These are phyloP conservation scores for Aspergillus leporis DNA, from an alignment of 495 filamentous ascomycete genomes.

Conservation along the genomic window DNA sequence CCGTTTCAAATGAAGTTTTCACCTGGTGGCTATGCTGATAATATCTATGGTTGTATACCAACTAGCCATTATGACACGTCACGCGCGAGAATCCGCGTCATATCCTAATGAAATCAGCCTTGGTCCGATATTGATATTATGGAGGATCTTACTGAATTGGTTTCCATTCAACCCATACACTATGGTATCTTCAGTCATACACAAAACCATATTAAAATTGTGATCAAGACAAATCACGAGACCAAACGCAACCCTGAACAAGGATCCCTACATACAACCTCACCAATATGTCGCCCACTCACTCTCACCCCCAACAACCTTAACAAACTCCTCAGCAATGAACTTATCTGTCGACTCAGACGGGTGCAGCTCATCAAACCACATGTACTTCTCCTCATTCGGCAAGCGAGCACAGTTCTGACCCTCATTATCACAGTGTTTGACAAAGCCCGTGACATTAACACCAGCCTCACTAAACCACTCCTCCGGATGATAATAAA, in stretches of 20 bases:
- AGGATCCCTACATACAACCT: background rate
- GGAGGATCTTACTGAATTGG: too few relatives aligned
- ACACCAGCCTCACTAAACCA: constrained; percentile 59
- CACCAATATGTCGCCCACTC: constrained; percentile 57
- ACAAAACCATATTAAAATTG: background rate
- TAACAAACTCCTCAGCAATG: constrained; percentile 61
- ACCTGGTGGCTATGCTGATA: background rate
- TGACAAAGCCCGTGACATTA: constrained; percentile 60
- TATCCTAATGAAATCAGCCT: too few relatives aligned
- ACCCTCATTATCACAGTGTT: constrained; percentile 50
- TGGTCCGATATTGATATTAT: too few relatives aligned
- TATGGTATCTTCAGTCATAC: too few relatives aligned
- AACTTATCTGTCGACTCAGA: constrained; percentile 54
- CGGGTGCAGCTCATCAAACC: constrained; percentile 69
- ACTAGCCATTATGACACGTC: background rate
- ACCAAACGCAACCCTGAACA: background rate
- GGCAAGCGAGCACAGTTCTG: constrained; percentile 27
- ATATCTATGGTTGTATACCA: background rate
- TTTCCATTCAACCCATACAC: too few relatives aligned
- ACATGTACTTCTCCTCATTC: constrained; percentile 45
- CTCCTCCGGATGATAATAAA: constrained; percentile 55
- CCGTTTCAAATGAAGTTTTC: background rate
- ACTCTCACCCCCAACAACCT: constrained; percentile 57
- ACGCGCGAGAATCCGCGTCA: background rate
- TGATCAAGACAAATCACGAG: background rate